Percentiles rank a stretch among this genome's conserved stretches.
Conservation (phyloP, 441 rosid genomes). For the Pelargonium cotyledonis region DNA sequence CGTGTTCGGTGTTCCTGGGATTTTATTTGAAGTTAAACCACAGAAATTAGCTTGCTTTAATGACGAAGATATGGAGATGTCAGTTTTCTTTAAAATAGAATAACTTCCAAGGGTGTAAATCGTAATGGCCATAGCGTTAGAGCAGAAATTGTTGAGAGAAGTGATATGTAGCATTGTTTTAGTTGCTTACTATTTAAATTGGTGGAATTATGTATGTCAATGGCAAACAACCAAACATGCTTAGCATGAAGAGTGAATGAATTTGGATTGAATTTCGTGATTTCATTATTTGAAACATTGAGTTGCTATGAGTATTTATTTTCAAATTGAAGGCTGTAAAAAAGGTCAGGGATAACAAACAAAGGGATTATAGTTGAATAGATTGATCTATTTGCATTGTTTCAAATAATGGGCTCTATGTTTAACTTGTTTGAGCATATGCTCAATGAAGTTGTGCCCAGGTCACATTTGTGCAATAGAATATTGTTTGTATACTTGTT, state of each 20-base stretch:
- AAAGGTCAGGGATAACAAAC: not conserved
- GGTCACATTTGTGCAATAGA: not conserved
- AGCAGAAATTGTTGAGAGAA: too few species aligned
- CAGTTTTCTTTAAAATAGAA: not conserved
- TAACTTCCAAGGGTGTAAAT: not conserved
- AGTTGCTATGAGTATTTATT: not conserved
- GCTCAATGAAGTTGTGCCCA: not conserved
- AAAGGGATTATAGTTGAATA: not conserved
- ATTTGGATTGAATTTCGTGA: not conserved
- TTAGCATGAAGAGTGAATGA: not conserved
- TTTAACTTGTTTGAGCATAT: not conserved
- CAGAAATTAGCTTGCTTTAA: not conserved
- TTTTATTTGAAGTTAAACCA: not conserved
- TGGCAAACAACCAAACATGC: not conserved
- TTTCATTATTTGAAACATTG: not conserved
- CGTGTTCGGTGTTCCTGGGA: not conserved
- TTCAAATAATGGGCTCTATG: not conserved
- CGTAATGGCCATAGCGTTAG: not conserved
- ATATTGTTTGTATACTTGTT: slow-evolving; percentile 1
- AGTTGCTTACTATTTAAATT: not conserved
- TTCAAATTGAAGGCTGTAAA: not conserved
- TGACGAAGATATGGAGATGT: not conserved
- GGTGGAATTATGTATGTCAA: not conserved
- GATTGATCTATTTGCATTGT: not conserved
- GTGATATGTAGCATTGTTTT: not conserved